Conservation (phyloP, 129 eudicot species). For the Heracleum sosnowskyi region DNA sequence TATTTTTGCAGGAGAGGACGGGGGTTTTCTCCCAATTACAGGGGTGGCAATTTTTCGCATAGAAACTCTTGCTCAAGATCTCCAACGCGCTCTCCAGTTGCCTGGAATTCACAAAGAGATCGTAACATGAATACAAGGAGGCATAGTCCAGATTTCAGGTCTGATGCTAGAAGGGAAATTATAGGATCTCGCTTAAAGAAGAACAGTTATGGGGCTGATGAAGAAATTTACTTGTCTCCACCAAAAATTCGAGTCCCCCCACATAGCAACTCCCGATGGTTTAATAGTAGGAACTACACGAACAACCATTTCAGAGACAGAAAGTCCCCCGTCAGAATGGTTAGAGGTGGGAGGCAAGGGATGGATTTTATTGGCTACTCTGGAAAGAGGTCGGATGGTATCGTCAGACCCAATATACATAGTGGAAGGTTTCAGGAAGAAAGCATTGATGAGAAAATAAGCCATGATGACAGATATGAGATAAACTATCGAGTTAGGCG, state of each 20-base stretch:
- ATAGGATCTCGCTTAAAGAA: conserved; percentile 32
- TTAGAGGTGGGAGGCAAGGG: conserved; percentile 23
- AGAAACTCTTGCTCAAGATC: conserved; percentile 54
- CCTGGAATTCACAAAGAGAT: conserved; percentile 48
- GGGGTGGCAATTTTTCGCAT: conserved; percentile 19
- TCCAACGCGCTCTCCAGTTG: conserved; percentile 49
- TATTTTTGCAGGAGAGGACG: conserved; percentile 33
- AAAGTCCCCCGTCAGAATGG: conserved; percentile 40
- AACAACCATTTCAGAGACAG: conserved; percentile 41
- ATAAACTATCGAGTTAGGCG: conserved; percentile 24
- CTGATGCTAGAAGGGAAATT: conserved; percentile 37
- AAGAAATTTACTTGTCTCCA: conserved; percentile 26
- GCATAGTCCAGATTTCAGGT: conserved; percentile 44
- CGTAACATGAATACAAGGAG: conserved; percentile 24
- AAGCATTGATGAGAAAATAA: conserved; percentile 21
- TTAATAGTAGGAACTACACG: conserved; percentile 24
- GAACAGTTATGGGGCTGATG: conserved; percentile 29
- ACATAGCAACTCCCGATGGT: conserved; percentile 28
- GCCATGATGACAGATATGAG: conserved; percentile 25
- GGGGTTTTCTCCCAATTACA: conserved; percentile 37
- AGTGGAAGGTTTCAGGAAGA: conserved; percentile 44
- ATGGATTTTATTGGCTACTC: conserved; percentile 32
- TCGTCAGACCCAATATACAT: conserved; percentile 31
- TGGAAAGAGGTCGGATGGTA: conserved; percentile 49
- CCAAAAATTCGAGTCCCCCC: conserved; percentile 30